phyloP scores from a whole-genome alignment of 192 early-diverging fungal genomes.

The Podila minutissima region DNA sequence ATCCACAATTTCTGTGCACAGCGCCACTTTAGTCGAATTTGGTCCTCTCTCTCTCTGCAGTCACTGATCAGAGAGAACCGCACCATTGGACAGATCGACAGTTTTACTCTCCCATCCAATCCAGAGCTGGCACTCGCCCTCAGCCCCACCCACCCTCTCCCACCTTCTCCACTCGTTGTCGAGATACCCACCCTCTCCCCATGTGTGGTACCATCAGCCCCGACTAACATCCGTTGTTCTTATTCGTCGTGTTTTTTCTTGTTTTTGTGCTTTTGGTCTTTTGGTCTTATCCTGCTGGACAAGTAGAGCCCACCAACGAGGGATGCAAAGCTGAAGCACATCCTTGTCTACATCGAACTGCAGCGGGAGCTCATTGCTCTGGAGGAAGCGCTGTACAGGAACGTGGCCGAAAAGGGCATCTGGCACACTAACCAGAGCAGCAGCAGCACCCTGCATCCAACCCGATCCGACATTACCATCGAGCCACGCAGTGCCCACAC shows the following conservation, averaged over 20 bases:
- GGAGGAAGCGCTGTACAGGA: conserved; percentile 22
- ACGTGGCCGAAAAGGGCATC: conserved; percentile 10
- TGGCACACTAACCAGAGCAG: conserved; percentile 8
- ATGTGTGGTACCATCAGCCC: neutral
- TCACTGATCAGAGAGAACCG: no score
- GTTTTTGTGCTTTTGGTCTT: neutral
- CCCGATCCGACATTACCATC: conserved; percentile 15
- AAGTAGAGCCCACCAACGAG: conserved; percentile 33
- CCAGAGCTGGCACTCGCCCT: no score
- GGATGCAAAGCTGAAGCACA: conserved; percentile 48
- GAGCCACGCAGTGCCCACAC: conserved; percentile 29
- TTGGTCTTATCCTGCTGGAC: neutral
- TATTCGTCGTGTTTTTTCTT: neutral
- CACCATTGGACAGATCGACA: no score
- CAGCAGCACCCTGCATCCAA: conserved; percentile 9
- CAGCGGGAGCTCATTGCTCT: conserved; percentile 39
- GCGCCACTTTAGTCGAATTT: no score
- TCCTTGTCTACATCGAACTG: conserved; percentile 35
- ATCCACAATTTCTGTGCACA: no score
- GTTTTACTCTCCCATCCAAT: no score
- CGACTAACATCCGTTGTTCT: neutral
- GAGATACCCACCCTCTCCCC: neutral
- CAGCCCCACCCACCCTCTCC: neutral
- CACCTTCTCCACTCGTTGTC: neutral
- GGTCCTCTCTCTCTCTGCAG: no score